Evolutionary conservation across 352 stramenopile species (phyloP), one percentile per base, ranked within the genome.

Genomic region (Pythium folliculosum): DNA sequence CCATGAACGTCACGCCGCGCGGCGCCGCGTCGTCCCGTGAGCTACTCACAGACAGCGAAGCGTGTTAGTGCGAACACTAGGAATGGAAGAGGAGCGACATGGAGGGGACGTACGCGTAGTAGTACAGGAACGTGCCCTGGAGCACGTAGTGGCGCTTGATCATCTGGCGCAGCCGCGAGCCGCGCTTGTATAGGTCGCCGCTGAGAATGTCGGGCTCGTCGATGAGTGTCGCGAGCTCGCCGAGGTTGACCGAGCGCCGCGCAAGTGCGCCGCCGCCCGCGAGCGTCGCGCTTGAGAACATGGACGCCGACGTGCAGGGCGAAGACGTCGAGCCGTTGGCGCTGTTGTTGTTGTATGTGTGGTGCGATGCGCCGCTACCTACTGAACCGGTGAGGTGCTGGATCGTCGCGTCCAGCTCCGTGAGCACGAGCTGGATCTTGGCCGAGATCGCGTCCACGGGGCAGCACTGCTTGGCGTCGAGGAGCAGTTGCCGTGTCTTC

Each of bases 121-220:
- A 95, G 72, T 96, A 96, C 22, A 96, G 80, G 57, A 96, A 96
- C 48, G 92, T 94, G 66, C 88, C 88, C 63, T 95, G 86, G 17
- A 97, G 69, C 22, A 90, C 82, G 72, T 94, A 95, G 68, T 94
- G 80, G 37, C 85, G 81, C 69, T 90, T 92, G 73, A 89, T 94
- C 86, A 96, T 95, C 48, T 93, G 85, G 2, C 88, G 84, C n/a
- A 96, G 70, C 14, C 85, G 82, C 19, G 78, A 83, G 23, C 86
- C 88, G 5, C 84, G 86, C 54, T 95, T 95, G 82, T 81, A 94
- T 9, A 94, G 70, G 22, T 89, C 77, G 21, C 86, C 86, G 5
- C 69, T 79, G 21, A 92, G 70, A 22, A 67, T 77, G 44, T 74
- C 67, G 1, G 67, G 70, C 43, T 86, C 73, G 3, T 77, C 68